Evolutionary conservation across 2,329 filamentous ascomycete genomes (phyloP).

Genomic region (Paecilomyces niveus): DNA sequence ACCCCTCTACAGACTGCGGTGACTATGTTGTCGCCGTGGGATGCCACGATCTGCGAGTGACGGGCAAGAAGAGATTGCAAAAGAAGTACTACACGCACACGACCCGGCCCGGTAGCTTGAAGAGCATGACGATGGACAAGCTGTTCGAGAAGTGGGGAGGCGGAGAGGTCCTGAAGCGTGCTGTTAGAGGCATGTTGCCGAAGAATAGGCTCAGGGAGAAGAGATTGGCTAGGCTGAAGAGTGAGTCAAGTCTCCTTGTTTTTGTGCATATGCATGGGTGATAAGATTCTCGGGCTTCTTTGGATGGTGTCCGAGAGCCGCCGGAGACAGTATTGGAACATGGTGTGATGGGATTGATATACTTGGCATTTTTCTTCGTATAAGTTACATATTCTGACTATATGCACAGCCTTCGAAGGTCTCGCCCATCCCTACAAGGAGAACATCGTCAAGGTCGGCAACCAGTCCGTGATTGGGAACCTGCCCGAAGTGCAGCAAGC

Average conservation of each 20-base stretch:
- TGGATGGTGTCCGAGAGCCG: not conserved
- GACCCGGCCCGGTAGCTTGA: slow-evolving; percentile 79
- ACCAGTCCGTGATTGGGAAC: slow-evolving; percentile 37
- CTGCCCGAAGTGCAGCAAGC: slow-evolving; percentile 30
- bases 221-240: slow-evolving; percentile 78
- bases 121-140: slow-evolving; percentile 86
- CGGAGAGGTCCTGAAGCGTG: slow-evolving; percentile 80
- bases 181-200: slow-evolving; percentile 93
- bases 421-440: slow-evolving; percentile 81
- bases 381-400: not conserved
- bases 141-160: slow-evolving; percentile 94
- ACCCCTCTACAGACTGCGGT: slow-evolving; percentile 95
- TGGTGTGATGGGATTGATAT: not conserved
- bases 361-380: not conserved
- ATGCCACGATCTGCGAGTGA: slow-evolving; percentile 78
- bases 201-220: slow-evolving; percentile 92
- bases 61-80: slow-evolving; percentile 85
- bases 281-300: not conserved
- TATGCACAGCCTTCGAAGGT: slow-evolving; percentile 72
- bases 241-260: slow-evolving; percentile 32
- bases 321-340: not conserved
- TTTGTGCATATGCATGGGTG: not conserved
- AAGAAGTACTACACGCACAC: slow-evolving; percentile 96
- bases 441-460: slow-evolving; percentile 71
- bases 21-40: slow-evolving; percentile 96